Evolutionary conservation across 768 basidiomycete species (phyloP), one percentile per base, ranked within the genome.

Genomic region (Gloeopeniophorella convolvens): DNA sequence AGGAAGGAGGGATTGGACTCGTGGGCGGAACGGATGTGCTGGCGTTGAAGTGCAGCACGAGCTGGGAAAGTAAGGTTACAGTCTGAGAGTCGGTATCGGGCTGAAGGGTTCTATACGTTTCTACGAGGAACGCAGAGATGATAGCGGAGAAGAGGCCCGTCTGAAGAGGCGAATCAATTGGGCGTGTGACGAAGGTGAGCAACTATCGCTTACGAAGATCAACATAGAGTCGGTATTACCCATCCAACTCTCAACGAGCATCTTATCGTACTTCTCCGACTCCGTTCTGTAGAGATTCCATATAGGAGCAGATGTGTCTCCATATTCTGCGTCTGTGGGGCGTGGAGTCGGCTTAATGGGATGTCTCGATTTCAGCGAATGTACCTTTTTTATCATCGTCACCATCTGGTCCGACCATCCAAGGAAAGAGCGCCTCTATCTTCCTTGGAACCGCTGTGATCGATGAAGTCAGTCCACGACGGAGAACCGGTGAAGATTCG

Each of bases 91-190:
- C 10, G 8, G 30, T 32, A 30, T 43, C 35, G 6, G 59, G 45
- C 15, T 35, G 40, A n/a, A 60, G 33, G 0, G 7, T 37, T 24
- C 51, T 42, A 34, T 59, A 59, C 32, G 39, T 49, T 36, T 59
- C 46, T 32, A 59, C 40, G 35, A 60, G 45, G 20, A 60, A 56
- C 26, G 54, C 47, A 24, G 58, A 45, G 23, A 56, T 42, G 23
- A 49, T 59, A 13, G 54, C 43, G 5, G 59, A 56, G 35, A 60
- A 60, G 8, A 60, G 28, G 4, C 54, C 32, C 30, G 34, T 52
- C 51, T 52, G n/a, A n/a, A n/a, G n/a, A n/a, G n/a, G 7, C 15
- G 30, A 1, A n/a, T 23, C 27, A 28, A 24, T n/a, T 1, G 20
- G 33, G 30, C 34, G 40, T 23, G n/a, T 9, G 1, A 11, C 3